phyloP scores from a whole-genome alignment of 306 rosid genomes.

The Casuarina glauca region DNA sequence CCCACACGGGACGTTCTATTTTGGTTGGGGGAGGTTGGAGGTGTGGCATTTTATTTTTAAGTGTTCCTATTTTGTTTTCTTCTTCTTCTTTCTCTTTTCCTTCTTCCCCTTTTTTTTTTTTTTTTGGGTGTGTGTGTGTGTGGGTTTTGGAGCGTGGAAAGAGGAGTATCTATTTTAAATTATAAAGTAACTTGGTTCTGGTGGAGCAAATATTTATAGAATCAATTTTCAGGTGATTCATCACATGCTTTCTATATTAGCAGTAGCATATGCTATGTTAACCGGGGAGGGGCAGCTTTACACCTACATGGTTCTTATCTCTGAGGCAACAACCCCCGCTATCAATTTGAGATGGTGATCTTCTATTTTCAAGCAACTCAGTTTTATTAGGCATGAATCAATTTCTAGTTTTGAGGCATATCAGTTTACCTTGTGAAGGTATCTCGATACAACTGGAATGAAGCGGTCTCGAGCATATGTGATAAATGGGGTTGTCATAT shows the following conservation, averaged over 20 bases:
- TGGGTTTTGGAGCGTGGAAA: conserved; percentile 3
- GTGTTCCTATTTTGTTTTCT: no score
- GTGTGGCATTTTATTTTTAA: no score
- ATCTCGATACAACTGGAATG: conserved; percentile 91
- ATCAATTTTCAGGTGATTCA: conserved; percentile 73
- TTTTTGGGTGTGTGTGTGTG: background rate
- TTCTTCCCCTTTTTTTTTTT: conserved; percentile 6
- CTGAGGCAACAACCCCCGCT: conserved; percentile 96
- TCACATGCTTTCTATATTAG: conserved; percentile 72
- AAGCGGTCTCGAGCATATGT: conserved; percentile 78
- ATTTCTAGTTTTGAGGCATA: conserved; percentile 19
- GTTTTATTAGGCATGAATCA: background rate
- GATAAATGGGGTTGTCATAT: conserved; percentile 83
- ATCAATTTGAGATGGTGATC: conserved; percentile 95
- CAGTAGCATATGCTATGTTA: conserved; percentile 83
- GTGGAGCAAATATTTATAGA: conserved; percentile 25
- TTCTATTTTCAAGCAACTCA: conserved; percentile 2
- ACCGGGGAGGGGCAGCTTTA: conserved; percentile 91
- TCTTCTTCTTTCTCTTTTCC: background rate
- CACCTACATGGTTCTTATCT: conserved; percentile 89
- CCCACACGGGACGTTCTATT: background rate
- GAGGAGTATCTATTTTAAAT: background rate
- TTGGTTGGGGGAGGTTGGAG: background rate
- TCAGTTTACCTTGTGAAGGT: conserved; percentile 57
- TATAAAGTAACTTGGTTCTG: conserved; percentile 5